phyloP scores from a whole-genome alignment of 2,329 filamentous ascomycete species.

The Colletotrichum orchidophilum region DNA sequence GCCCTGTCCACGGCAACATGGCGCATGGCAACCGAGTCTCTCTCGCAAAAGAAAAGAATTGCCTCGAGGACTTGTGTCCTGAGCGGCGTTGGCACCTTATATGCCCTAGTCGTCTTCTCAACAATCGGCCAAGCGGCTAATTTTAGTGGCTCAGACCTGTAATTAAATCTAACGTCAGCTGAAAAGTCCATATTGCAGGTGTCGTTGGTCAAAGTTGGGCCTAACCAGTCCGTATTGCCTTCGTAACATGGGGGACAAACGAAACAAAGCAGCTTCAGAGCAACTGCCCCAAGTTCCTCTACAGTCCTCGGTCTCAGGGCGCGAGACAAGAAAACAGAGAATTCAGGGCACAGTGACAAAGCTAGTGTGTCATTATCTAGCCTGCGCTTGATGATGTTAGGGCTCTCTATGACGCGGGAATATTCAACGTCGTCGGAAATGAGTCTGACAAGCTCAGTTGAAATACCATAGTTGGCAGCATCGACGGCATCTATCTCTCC shows the following conservation, averaged over 20 bases:
- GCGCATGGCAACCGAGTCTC: slow-evolving; percentile 41
- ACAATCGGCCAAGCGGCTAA: slow-evolving; percentile 41
- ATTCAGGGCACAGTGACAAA: slow-evolving; percentile 37
- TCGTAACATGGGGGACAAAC: slow-evolving; percentile 44
- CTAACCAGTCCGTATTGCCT: slow-evolving; percentile 43
- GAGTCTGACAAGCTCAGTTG: slow-evolving; percentile 31
- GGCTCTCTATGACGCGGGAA: background rate
- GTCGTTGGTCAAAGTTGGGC: background rate
- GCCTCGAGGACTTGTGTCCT: slow-evolving; percentile 39
- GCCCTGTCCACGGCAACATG: slow-evolving; percentile 39
- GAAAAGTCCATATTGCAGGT: rapidly evolving
- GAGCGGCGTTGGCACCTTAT: slow-evolving; percentile 31
- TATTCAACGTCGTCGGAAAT: slow-evolving; percentile 35
- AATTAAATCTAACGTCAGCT: slow-evolving; percentile 7
- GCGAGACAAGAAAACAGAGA: background rate
- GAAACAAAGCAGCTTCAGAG: slow-evolving; percentile 40
- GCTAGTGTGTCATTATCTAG: slow-evolving; percentile 35
- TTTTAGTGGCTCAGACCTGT: slow-evolving; percentile 39
- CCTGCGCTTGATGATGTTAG: slow-evolving; percentile 28
- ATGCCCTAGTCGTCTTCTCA: slow-evolving; percentile 28
- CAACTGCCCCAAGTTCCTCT: slow-evolving; percentile 36
- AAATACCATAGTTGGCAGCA: slow-evolving; percentile 39
- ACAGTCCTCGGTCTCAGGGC: slow-evolving; percentile 21
- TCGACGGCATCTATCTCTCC: slow-evolving; percentile 40
- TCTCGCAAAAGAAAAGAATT: slow-evolving; percentile 43